Base-by-base conservation (phyloP, 1,139 yeast genomes). In the Barnettozyma hawaiiensis region DNA sequence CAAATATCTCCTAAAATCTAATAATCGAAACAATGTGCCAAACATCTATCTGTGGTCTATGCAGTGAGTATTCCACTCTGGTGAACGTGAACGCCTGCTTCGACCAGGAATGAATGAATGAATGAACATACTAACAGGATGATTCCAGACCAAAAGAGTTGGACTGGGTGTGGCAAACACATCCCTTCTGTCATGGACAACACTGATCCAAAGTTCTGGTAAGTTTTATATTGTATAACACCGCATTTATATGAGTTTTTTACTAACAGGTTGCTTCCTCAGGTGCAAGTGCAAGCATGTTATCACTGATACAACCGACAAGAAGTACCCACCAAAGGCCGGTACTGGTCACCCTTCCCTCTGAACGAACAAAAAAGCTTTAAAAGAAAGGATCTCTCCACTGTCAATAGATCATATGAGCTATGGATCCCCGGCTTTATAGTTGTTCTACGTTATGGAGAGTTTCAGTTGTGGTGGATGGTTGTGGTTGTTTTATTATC, bases 121-220 rank as follows among this genome's bases (percentile, higher is more conserved):
- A n/a, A n/a, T n/a, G 7, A 21, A 3, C 10, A 3, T 35, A 35
- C 37, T 22, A 12, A 22, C 32, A 29, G n/a, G 2, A 6, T 9
- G 3, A n/a, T 14, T 22, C 1, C 20, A 51, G 57, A 65, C 46
- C 64, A 63, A 45, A 64, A 65, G 44, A 57, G 69, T 24, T 70
- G 75, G 75, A 65, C 71, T 28, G 73, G 73, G 12, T 66, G 70
- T 45, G 70, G 71, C 20, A 36, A 57, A 19, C 71, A 69, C 48
- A 59, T 68, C 19, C 45, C 65, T 6, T 41, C 50, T 16, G 70
- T 69, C 19, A 67, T 70, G 73, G 61, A 60, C 33, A 48, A 47
- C 37, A 63, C 67, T 19, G 62, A 57, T 7, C 33, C 39, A 8
- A 45, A 46, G 27, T 48, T 32, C 43, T 55, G 58, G 59, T 53